A percentile compares a stretch with the other conserved stretches of the same genome.
These are phyloP conservation scores for Trichoderma sp. DNA, from an alignment of 2,329 filamentous ascomycete genomes.

Conservation along the genomic window DNA sequence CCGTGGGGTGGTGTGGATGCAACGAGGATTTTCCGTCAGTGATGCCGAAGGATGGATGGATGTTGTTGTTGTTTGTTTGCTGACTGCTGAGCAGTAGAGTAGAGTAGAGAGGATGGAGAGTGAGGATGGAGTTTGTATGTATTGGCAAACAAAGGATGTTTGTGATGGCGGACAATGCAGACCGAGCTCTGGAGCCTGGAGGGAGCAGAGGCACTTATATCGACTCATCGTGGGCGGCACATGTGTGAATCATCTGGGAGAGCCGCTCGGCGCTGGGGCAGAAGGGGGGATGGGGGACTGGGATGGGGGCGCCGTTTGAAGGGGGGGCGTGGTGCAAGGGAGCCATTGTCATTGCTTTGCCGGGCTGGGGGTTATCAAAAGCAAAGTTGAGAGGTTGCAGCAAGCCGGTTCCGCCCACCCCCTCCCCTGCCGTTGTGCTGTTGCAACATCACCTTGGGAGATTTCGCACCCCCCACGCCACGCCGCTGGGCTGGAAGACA, in stretches of 20 bases:
- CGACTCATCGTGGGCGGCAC: constrained; percentile 27
- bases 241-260: constrained; percentile 25
- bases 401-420: not conserved
- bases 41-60: constrained; percentile 1
- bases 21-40: not conserved
- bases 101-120: not conserved
- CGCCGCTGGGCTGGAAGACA: not conserved
- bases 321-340: constrained; percentile 8
- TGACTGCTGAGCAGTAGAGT: not conserved
- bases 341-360: constrained; percentile 10
- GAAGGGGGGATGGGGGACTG: constrained; percentile 12
- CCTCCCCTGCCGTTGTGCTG: not conserved
- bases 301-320: not conserved
- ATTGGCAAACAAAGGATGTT: not conserved
- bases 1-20: constrained; percentile 10
- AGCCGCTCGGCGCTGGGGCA: constrained; percentile 15
- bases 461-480: not conserved
- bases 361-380: constrained; percentile 17
- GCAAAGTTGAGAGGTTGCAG: constrained; percentile 17
- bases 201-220: constrained; percentile 26
- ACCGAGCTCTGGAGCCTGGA: constrained; percentile 13
- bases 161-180: constrained; percentile 14
- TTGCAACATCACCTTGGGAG: not conserved
- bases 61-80: not conserved
- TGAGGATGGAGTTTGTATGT: not conserved